Base-by-base conservation (phyloP, 1,139 yeast genomes). In the Scheffersomyces illinoinensis region DNA sequence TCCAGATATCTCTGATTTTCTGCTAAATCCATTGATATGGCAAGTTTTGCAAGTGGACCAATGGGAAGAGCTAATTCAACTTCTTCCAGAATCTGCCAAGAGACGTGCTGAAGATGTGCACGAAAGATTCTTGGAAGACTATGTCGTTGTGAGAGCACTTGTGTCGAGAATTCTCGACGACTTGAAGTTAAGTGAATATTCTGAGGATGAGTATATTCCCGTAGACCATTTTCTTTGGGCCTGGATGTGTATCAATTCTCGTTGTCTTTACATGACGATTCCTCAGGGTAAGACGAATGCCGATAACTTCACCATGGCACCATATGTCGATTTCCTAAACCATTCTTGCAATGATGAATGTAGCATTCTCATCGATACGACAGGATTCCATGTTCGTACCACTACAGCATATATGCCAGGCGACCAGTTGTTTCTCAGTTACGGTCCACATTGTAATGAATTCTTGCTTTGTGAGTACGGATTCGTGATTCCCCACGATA, bases 261-360 rank as follows among this genome's bases (percentile, higher is more conserved):
- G 99, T 74, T 93, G 98, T 70, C 76, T 95, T 14, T 93, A 91
- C 71, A 89, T 90, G 88, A 82, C 84, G 5, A 74, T 91, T 2
- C 87, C 91, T 0, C 80, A 82, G 55, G 80, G 84, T 53, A 75
- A 77, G 66, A 70, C 73, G 68, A 53, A 75, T 59, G 55, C 82
- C 66, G 93, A 90, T 65, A 90, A 91, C 68, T 88, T 93, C 73
- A 91, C 98, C 1, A 77, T 95, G 85, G 98, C 96, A 0, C 99
- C 99, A 0, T 89, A 79, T 64, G 93, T 93, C 17, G 99, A 95
- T 76, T 90, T 91, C 69, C 76, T 95, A 58, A 95, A 95, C 74
- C 98, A 95, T 72, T 77, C 86, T 12, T 73, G 82, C 47, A 78
- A 78, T 1, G 86, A 85, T 52, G 84, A 82, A 55, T 87, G 91